These are phyloP conservation scores for Trametes elegans DNA, from an alignment of 768 basidiomycete genomes.

Conservation along the genomic window DNA sequence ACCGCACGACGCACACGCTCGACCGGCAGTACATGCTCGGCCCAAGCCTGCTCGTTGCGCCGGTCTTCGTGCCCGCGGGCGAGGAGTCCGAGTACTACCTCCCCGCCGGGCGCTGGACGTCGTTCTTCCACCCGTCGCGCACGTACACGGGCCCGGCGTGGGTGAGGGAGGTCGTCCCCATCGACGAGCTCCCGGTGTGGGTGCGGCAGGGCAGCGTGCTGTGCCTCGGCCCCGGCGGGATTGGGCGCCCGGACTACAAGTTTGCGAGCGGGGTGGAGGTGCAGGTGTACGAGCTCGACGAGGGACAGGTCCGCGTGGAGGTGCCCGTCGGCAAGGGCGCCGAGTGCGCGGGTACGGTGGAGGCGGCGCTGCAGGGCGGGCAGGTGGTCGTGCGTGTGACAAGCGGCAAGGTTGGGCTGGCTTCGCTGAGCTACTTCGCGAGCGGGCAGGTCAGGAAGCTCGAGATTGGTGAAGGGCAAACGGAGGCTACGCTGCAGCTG, in stretches of 20 bases:
- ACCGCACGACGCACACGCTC: constrained; percentile 57
- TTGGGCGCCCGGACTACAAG: constrained; percentile 60
- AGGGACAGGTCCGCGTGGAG: constrained; percentile 39
- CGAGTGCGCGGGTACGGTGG: constrained; percentile 41
- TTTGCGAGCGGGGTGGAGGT: constrained; percentile 48
- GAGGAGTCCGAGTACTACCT: constrained; percentile 61
- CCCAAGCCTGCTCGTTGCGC: constrained; percentile 58
- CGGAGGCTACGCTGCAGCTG: constrained; percentile 10
- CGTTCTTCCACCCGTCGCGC: constrained; percentile 53
- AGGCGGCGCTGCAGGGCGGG: constrained; percentile 32
- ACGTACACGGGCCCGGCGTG: constrained; percentile 58
- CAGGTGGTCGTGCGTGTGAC: constrained; percentile 26
- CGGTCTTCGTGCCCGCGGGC: constrained; percentile 53
- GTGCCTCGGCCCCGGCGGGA: constrained; percentile 51
- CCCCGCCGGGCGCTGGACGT: constrained; percentile 60
- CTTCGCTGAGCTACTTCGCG: constrained; percentile 15
- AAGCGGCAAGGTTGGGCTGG: constrained; percentile 15
- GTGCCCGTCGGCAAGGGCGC: constrained; percentile 44
- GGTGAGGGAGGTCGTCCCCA: constrained; percentile 60
- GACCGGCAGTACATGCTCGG: constrained; percentile 63
- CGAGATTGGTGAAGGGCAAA: constrained; percentile 2
- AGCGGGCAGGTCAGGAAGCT: constrained; percentile 2
- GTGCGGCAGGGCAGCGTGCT: constrained; percentile 58
- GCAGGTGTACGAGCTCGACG: constrained; percentile 51
- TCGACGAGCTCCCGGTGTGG: constrained; percentile 67